Evolutionary conservation across 371 early-diverging fungal genomes (phyloP), one percentile per base, ranked within the genome.

Genomic region (Zopfochytrium polystomum): DNA sequence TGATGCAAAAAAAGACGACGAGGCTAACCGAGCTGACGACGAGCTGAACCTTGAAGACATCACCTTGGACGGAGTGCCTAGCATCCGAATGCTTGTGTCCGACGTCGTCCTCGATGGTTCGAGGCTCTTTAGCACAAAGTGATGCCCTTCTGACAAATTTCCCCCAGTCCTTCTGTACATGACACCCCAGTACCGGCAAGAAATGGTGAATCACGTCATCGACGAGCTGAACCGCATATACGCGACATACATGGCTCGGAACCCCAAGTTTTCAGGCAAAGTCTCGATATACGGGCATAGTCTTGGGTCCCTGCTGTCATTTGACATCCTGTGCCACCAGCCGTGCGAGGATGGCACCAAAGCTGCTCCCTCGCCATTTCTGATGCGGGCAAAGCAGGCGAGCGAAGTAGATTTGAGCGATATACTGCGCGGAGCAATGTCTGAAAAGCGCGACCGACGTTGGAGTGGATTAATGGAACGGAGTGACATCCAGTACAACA

Each of bases 21-120:
- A 38, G 38, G 11, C 11, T 18, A 18, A 38, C 38, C 38, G 38
- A 38, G 38, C 18, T 38, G 38, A 18, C 18, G 54, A 66, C 44
- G 72, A 70, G 29, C 46, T 73, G 0, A 83, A 88, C 4, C 62
- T 90, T 44, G 86, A 85, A 26, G 90, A 90, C 56, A 80, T 92
- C 34, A 84, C 87, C 33, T 71, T 88, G 32, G 89, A 90, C 6
- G 87, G 90, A 6, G 89, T 90, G 15, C 90, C 90, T 6, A 85
- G 86, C 45, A 87, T 92, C 30, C 79, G 92, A 29, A 85, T 79
- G 71, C 70, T 90, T 26, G 87, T 90, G 1, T 87, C 89, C 1
- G 90, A 92, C 70, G 89, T 91, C 0, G 71, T 89, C 20, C 72
- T 90, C 67, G 92, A 90, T 64, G 85, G 89, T 90, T 76, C 52